These are phyloP conservation scores for Boletus rufocinnamomeus DNA, from an alignment of 768 basidiomycete species.

Conservation along the genomic window DNA sequence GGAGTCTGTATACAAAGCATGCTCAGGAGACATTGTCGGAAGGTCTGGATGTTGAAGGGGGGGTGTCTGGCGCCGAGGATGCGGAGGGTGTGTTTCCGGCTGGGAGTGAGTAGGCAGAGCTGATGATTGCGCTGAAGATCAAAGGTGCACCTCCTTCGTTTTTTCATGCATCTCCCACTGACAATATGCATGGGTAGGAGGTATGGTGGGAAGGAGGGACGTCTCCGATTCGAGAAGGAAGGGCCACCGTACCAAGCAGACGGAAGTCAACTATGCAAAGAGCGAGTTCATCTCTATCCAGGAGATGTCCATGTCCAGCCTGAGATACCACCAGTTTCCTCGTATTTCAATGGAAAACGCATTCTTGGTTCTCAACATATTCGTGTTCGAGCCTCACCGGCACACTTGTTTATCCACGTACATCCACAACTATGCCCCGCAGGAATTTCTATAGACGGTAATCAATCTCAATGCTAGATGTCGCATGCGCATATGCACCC, in stretches of 20 bases:
- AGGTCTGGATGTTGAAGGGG: slow-evolving; percentile 60
- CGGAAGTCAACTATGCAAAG: slow-evolving; percentile 78
- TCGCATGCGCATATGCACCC: slow-evolving; percentile 28
- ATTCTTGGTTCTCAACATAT: slow-evolving; percentile 61
- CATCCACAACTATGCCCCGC: background rate
- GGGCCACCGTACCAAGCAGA: slow-evolving; percentile 67
- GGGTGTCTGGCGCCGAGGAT: slow-evolving; percentile 56
- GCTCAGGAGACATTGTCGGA: slow-evolving; percentile 42
- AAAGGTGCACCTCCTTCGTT: slow-evolving; percentile 48
- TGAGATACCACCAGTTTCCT: background rate
- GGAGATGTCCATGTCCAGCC: background rate
- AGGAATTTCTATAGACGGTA: no score
- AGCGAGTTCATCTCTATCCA: slow-evolving; percentile 43
- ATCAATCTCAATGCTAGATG: slow-evolving; percentile 2
- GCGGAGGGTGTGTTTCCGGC: slow-evolving; percentile 72
- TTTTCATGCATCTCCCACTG: background rate
- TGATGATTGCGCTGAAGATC: slow-evolving; percentile 69
- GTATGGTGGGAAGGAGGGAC: no score
- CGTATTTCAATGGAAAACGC: slow-evolving; percentile 49
- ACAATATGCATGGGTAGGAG: no score
- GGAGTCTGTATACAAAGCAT: slow-evolving; percentile 57
- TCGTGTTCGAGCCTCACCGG: slow-evolving; percentile 38
- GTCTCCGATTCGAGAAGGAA: no score
- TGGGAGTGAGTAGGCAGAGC: slow-evolving; percentile 62
- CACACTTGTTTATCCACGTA: slow-evolving; percentile 33